Conservation (phyloP, 1,284 basidiomycete species). For the Anthracocystis setariae region DNA sequence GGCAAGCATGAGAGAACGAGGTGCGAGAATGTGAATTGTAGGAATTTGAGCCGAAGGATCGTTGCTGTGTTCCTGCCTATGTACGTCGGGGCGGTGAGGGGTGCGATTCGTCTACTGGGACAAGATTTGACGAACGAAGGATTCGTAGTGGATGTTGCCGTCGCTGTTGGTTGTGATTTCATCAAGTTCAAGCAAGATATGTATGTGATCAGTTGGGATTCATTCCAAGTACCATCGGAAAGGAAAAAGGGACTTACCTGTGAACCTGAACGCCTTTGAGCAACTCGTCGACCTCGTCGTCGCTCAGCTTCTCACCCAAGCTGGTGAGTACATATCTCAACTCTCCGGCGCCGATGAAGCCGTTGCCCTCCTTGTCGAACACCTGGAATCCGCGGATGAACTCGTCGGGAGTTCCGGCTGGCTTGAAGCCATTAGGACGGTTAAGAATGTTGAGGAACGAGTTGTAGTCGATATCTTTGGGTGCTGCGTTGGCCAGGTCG, state of each 20-base stretch:
- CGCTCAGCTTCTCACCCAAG: constrained; percentile 95
- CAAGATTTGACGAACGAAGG: constrained; percentile 90
- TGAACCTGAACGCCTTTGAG: constrained; percentile 92
- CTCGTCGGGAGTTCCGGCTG: constrained; percentile 78
- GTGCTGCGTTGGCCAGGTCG: constrained; percentile 79
- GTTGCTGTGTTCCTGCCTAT: not conserved
- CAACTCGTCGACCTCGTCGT: constrained; percentile 97
- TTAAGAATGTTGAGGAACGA: constrained; percentile 89
- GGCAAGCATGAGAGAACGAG: too few species aligned
- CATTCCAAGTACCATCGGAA: not conserved
- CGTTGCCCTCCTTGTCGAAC: constrained; percentile 97
- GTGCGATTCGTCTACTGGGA: constrained; percentile 62
- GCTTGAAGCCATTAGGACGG: constrained; percentile 94
- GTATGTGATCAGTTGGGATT: not conserved
- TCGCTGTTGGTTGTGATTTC: constrained; percentile 74
- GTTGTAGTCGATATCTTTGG: constrained; percentile 75
- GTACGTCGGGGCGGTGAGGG: too few species aligned
- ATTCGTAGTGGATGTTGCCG: constrained; percentile 97
- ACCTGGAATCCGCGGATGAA: constrained; percentile 99
- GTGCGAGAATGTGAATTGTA: too few species aligned
- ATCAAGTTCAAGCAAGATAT: not conserved
- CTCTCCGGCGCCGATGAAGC: constrained; percentile 90
- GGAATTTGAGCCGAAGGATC: too few species aligned
- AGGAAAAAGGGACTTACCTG: constrained; percentile 72
- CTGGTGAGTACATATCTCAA: constrained; percentile 94